A percentile compares a stretch with the other conserved stretches of the same genome.
phyloP scores from a whole-genome alignment of 2,329 filamentous ascomycete species.

The Sporothrix protearum region DNA sequence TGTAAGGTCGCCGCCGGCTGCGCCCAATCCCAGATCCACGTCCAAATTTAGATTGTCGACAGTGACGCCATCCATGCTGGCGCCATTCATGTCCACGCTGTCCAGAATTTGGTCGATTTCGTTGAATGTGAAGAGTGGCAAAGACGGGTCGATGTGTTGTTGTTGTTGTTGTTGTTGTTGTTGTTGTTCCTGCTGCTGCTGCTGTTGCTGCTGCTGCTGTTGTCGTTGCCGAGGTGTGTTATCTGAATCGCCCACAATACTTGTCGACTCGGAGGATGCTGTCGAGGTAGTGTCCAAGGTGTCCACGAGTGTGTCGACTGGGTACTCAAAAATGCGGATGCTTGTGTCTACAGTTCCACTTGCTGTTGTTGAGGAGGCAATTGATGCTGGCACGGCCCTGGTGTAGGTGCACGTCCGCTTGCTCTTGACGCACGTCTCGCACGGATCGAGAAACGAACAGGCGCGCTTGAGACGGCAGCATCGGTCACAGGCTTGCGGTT shows the following conservation, averaged over 20 bases:
- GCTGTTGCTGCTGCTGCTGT: neutral
- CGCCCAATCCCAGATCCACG: neutral
- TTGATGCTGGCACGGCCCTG: neutral
- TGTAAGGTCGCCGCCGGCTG: neutral
- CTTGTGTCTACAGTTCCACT: neutral
- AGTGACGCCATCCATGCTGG: neutral
- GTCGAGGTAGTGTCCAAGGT: neutral
- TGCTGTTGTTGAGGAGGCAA: neutral
- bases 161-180: neutral
- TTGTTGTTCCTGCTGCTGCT: too few species aligned
- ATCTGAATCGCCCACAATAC: neutral
- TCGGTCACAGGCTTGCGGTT: slow-evolving; percentile 14
- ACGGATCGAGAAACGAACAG: slow-evolving; percentile 6
- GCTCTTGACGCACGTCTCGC: slow-evolving; percentile 13
- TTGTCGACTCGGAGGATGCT: neutral
- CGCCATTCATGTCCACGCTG: neutral
- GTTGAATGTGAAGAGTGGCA: slow-evolving; percentile 1
- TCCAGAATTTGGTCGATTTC: slow-evolving; percentile 6
- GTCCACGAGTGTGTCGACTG: neutral
- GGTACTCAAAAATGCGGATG: neutral
- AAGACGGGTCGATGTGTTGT: neutral
- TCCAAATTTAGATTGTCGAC: neutral
- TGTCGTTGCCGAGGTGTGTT: neutral
- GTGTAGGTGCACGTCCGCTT: slow-evolving; percentile 8
- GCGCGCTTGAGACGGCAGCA: slow-evolving; percentile 19